These are phyloP conservation scores for Trichosporon sp. DNA, from an alignment of 1,284 basidiomycete species.

Conservation along the genomic window DNA sequence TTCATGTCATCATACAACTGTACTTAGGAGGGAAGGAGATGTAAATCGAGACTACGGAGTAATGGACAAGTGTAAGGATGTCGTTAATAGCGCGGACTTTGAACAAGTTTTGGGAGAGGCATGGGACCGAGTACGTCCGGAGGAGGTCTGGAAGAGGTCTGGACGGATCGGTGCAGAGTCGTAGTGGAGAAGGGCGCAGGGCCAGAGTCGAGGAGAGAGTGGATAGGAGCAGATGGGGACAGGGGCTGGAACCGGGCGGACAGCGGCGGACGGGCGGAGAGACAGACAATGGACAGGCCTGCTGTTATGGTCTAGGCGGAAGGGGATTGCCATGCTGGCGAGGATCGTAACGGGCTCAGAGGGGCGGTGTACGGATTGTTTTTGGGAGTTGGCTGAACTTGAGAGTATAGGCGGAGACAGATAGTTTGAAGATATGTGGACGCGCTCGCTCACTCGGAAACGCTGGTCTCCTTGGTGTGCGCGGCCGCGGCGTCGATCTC, in stretches of 20 bases:
- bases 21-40: neutral
- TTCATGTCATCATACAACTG: neutral
- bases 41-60: neutral
- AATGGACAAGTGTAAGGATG: neutral
- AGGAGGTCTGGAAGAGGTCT: no score
- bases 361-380: neutral
- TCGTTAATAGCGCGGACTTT: neutral
- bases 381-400: no score
- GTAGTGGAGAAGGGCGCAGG: no score
- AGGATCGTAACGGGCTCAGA: no score
- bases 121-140: neutral
- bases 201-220: no score
- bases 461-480: neutral
- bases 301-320: neutral
- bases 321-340: no score
- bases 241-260: no score
- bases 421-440: no score
- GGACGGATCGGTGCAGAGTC: no score
- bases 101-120: neutral
- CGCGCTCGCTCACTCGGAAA: neutral
- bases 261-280: neutral
- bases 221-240: no score
- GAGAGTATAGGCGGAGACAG: no score
- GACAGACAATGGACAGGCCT: neutral
- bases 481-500: neutral